Evolutionary conservation across 164 flowering plant species (phyloP), one percentile per base, ranked within the genome.

Genomic region (Nelumbo lutea): DNA sequence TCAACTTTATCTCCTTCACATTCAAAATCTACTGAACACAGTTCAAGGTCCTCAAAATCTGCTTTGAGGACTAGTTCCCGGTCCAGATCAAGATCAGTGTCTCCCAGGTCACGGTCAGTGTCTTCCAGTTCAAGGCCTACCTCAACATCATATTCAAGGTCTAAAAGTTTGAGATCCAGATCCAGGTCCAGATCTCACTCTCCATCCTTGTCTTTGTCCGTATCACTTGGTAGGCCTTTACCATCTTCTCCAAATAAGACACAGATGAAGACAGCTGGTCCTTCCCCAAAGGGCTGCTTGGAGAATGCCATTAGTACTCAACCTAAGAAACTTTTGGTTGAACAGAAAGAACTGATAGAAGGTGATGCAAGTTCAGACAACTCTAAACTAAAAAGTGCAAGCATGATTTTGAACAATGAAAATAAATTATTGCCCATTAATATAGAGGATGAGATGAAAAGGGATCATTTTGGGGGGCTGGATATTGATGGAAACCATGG

Each of bases 151-250:
- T 51, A 64, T 65, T 71, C 72, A 42, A 74, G 69, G 66, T 72
- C 79, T 46, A 64, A 61, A 59, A 70, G 71, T 64, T 72, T 59
- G 6, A 82, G 72, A 60, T 75, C 76, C 15, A 74, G 71, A 65
- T 79, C 75, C 53, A 79, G 10, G 40, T 53, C 70, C 2, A 61
- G 57, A 4, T 51, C 55, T 14, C 74, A 79, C 41, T 70, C 76
- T 43, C 72, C 74, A 61, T 76, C 83, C 6, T 57, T 75, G 70
- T 77, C 84, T 65, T 46, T 71, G 62, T 78, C 82, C 68, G 72
- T 70, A 1, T 74, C 80, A 65, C 61, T 45, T 27, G 66, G 70
- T 44, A 70, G 6, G 42, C 75, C 72, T 45, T 59, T 77, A 68
- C 70, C 64, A 42, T 75, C 79, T 51, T 65, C 81, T 71, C 73